Evolutionary conservation across 257 asterid species (phyloP).

Genomic region (Penstemon newberryi): DNA sequence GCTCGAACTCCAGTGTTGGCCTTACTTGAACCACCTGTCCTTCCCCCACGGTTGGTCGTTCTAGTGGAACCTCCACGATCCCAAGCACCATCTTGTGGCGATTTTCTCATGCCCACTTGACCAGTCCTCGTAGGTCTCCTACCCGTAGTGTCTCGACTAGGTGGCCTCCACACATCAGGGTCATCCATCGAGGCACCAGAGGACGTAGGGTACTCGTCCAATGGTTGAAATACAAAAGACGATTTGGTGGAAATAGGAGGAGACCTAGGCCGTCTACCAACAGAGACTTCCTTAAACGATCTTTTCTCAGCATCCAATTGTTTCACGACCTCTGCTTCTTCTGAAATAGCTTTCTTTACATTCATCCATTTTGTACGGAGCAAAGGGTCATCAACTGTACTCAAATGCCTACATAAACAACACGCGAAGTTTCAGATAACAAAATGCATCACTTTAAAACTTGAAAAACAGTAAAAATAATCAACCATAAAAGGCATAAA

Average conservation of each 20-base stretch:
- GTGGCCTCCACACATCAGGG: constrained; percentile 99
- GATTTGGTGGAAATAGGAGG: constrained; percentile 93
- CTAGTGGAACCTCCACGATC: constrained; percentile 77
- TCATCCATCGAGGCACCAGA: constrained; percentile 89
- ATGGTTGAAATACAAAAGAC: constrained; percentile 83
- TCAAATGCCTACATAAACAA: constrained; percentile 64
- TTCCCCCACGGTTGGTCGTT: constrained; percentile 78
- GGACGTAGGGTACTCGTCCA: constrained; percentile 92
- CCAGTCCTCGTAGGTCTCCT: constrained; percentile 74
- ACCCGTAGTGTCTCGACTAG: constrained; percentile 70
- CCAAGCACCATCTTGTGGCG: constrained; percentile 88
- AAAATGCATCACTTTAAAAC: background rate
- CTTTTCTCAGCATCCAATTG: constrained; percentile 92
- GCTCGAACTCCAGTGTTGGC: constrained; percentile 64
- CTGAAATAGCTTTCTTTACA: constrained; percentile 82
- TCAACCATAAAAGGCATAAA: constrained; percentile 12
- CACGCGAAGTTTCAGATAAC: constrained; percentile 17
- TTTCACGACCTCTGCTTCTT: constrained; percentile 95
- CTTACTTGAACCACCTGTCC: constrained; percentile 68
- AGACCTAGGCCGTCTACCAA: constrained; percentile 76
- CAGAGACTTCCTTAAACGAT: constrained; percentile 73
- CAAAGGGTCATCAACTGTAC: constrained; percentile 80
- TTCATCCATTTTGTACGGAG: constrained; percentile 92
- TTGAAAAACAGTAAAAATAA: background rate
- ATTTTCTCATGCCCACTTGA: constrained; percentile 73